These are phyloP conservation scores for Didymella glomerata DNA, from an alignment of 2,329 filamentous ascomycete species.

Conservation along the genomic window DNA sequence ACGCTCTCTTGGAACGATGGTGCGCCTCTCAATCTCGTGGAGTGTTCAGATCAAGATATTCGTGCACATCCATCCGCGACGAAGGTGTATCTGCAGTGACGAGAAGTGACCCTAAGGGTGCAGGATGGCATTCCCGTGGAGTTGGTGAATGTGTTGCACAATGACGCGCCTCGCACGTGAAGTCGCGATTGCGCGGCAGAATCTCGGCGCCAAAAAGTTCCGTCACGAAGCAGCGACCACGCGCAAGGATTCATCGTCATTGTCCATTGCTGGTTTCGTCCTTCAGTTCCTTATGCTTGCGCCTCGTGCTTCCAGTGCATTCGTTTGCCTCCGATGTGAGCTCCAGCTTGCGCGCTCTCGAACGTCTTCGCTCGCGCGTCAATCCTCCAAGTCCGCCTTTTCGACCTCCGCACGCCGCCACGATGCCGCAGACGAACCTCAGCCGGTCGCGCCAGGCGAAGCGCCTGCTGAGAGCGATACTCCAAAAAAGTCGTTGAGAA, in stretches of 20 bases:
- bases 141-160: background rate
- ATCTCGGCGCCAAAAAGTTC: slow-evolving; percentile 41
- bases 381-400: slow-evolving; percentile 36
- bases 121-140: too few species aligned
- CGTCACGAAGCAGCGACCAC: background rate
- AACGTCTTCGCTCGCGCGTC: slow-evolving; percentile 26
- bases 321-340: slow-evolving; percentile 52
- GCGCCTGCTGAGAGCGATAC: background rate
- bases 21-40: too few species aligned
- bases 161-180: slow-evolving; percentile 44
- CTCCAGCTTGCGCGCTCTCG: slow-evolving; percentile 38
- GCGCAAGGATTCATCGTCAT: slow-evolving; percentile 9
- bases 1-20: too few species aligned
- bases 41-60: too few species aligned
- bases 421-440: slow-evolving; percentile 32
- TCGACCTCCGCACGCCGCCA: slow-evolving; percentile 38
- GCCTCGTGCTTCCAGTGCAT: slow-evolving; percentile 47
- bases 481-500: background rate
- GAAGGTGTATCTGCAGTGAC: too few species aligned
- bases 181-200: slow-evolving; percentile 41
- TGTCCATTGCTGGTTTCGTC: slow-evolving; percentile 13
- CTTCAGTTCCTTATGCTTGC: slow-evolving; percentile 47
- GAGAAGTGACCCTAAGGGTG: too few species aligned
- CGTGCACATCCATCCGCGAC: too few species aligned
- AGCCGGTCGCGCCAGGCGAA: slow-evolving; percentile 2